Evolutionary conservation across 352 stramenopile species (phyloP).

Genomic region (Phytopythium delawarense): DNA sequence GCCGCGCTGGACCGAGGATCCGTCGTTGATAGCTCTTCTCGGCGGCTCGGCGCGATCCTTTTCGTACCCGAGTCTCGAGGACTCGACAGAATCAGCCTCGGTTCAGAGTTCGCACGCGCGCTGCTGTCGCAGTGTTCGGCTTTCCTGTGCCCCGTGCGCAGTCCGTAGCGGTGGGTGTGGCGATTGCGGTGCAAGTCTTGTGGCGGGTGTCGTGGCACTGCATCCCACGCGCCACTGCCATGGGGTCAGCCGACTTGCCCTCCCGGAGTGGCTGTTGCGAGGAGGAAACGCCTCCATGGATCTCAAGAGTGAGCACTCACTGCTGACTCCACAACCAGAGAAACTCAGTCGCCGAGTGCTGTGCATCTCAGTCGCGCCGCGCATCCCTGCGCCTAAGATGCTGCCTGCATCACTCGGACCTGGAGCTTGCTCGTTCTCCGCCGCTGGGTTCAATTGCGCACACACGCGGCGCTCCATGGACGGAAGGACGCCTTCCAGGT

Average conservation of each 20-base stretch:
- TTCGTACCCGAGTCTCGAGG: no score
- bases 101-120: background rate
- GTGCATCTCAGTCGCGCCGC: background rate
- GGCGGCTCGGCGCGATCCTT: background rate
- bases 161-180: background rate
- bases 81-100: background rate
- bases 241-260: background rate
- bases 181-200: background rate
- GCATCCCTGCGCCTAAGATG: background rate
- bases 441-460: slow-evolving; percentile 7
- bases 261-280: background rate
- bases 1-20: slow-evolving; percentile 1
- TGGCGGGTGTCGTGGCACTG: background rate
- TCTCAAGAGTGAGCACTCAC: background rate
- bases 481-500: background rate
- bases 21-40: background rate
- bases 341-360: background rate
- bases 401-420: background rate
- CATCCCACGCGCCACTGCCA: background rate
- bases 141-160: background rate
- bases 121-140: background rate
- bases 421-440: background rate
- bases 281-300: background rate
- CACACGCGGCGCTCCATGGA: background rate
- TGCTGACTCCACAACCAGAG: slow-evolving; percentile 1